Conservation (phyloP, 768 basidiomycete genomes). For the Piloderma croceum region DNA sequence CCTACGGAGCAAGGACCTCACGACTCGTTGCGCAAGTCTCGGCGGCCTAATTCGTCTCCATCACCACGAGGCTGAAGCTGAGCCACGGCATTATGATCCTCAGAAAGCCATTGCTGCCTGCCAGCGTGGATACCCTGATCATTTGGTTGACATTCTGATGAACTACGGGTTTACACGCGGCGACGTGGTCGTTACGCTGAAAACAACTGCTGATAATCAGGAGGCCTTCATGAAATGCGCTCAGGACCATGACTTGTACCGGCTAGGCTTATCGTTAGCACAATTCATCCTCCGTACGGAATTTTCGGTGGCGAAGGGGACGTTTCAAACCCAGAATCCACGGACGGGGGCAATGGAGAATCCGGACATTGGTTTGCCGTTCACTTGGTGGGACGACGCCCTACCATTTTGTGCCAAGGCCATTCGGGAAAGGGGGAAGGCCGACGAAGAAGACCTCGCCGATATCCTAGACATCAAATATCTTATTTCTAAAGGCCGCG, state of each 20-base stretch:
- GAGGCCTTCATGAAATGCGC: slow-evolving; percentile 47
- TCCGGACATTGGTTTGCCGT: slow-evolving; percentile 49
- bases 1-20: slow-evolving; percentile 50
- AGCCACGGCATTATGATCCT: slow-evolving; percentile 46
- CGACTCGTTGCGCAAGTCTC: slow-evolving; percentile 45
- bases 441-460: slow-evolving; percentile 44
- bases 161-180: slow-evolving; percentile 43
- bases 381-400: slow-evolving; percentile 53
- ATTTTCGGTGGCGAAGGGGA: slow-evolving; percentile 55
- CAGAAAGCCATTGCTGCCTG: slow-evolving; percentile 37
- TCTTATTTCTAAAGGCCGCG: slow-evolving; percentile 42
- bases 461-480: slow-evolving; percentile 65
- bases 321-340: slow-evolving; percentile 41
- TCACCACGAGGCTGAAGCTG: slow-evolving; percentile 35
- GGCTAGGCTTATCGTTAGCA: slow-evolving; percentile 45
- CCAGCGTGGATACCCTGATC: slow-evolving; percentile 38
- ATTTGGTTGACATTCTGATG: slow-evolving; percentile 41
- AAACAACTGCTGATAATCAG: slow-evolving; percentile 39
- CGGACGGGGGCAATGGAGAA: slow-evolving; percentile 36
- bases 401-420: slow-evolving; percentile 55
- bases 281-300: slow-evolving; percentile 51
- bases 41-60: slow-evolving; percentile 51
- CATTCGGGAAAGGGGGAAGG: slow-evolving; percentile 39
- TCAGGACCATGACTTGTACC: slow-evolving; percentile 43
- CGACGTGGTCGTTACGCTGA: slow-evolving; percentile 43